A percentile compares a stretch with the other conserved stretches of the same genome.
These are phyloP conservation scores for Suillus subluteus DNA, from an alignment of 768 basidiomycete genomes.

Conservation along the genomic window DNA sequence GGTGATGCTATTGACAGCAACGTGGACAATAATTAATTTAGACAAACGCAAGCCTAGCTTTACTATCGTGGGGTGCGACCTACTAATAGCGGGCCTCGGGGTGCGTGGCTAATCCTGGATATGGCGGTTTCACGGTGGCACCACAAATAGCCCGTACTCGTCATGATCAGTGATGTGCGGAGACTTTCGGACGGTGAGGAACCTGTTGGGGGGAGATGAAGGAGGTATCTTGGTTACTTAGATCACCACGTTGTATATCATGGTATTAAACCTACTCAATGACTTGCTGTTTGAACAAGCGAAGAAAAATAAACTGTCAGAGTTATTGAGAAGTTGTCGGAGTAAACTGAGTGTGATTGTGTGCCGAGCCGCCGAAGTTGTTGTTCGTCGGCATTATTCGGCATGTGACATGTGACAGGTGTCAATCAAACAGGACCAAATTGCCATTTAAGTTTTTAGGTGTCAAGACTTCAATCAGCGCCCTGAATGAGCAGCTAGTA, in stretches of 20 bases:
- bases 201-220: neutral
- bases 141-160: neutral
- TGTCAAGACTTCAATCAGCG: no score
- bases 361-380: no score
- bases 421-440: neutral
- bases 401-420: neutral
- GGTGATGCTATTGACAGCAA: conserved; percentile 43
- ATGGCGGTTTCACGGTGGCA: neutral
- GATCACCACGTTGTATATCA: neutral
- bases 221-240: neutral
- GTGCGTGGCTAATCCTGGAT: neutral
- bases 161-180: neutral
- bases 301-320: no score
- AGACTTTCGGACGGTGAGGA: neutral
- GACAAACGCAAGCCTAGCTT: neutral
- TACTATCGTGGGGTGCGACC: neutral
- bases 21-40: no score
- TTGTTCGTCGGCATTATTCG: neutral
- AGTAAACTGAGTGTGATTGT: no score
- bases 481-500: no score
- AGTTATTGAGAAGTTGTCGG: no score
- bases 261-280: no score
- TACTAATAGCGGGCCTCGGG: neutral
- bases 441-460: neutral
- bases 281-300: no score